A percentile compares a stretch with the other conserved stretches of the same genome.
Evolutionary conservation across 306 rosid species (phyloP).

Genomic region (Castanea crenata): DNA sequence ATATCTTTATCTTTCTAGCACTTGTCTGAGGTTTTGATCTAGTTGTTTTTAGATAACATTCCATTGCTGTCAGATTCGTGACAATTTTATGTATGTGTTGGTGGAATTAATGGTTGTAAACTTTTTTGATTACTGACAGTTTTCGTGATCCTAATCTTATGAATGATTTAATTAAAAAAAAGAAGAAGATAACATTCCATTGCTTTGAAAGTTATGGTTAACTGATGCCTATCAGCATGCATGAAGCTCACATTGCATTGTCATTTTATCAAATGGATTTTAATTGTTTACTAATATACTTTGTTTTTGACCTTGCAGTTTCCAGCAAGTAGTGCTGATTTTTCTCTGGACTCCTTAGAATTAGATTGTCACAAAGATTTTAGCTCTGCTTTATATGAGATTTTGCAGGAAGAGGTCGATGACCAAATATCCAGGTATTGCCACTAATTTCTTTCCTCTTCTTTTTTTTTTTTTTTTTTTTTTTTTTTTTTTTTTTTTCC

Average conservation of each 20-base stretch:
- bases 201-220: neutral
- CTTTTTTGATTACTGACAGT: neutral
- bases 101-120: neutral
- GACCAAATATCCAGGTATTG: conserved; percentile 60
- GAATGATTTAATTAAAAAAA: neutral
- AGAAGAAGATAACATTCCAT: neutral
- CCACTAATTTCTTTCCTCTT: neutral
- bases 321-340: conserved; percentile 60
- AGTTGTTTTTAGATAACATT: neutral
- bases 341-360: conserved; percentile 59
- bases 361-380: conserved; percentile 66
- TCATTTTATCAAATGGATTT: neutral
- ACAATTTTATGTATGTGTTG: neutral
- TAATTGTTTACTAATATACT: neutral
- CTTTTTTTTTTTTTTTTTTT: too few species aligned
- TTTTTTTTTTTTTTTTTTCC: too few species aligned
- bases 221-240: neutral
- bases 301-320: conserved; percentile 47
- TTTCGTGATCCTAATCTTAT: neutral
- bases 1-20: neutral
- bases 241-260: neutral
- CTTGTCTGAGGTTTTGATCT: neutral
- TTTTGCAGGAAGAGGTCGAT: conserved; percentile 61
- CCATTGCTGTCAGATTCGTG: neutral
- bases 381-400: conserved; percentile 72